phyloP scores from a whole-genome alignment of 805 yeast genomes.

The Kazachstania martiniae region DNA sequence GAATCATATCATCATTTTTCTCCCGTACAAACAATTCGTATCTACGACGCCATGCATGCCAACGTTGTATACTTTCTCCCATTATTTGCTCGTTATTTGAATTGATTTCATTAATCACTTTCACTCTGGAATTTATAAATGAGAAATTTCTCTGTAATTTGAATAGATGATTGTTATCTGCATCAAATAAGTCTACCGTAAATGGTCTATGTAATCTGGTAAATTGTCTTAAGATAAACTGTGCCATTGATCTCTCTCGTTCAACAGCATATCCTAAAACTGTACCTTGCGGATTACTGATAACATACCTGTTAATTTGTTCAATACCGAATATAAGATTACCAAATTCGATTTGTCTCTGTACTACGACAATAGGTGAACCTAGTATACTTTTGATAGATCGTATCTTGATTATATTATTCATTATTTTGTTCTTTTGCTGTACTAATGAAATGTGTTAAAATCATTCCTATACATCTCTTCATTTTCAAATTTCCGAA shows the following conservation, averaged over 20 bases:
- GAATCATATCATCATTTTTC: constrained; percentile 30
- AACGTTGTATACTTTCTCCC: constrained; percentile 84
- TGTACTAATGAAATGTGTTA: constrained; percentile 1
- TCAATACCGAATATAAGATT: constrained; percentile 82
- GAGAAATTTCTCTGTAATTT: constrained; percentile 77
- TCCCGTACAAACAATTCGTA: constrained; percentile 54
- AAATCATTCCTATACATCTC: neutral
- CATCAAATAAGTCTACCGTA: constrained; percentile 59
- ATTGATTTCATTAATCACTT: constrained; percentile 16
- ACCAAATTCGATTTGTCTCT: constrained; percentile 81
- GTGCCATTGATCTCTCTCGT: constrained; percentile 58
- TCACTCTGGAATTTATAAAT: constrained; percentile 79
- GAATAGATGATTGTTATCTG: constrained; percentile 45
- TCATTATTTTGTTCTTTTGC: no score
- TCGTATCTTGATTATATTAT: constrained; percentile 2
- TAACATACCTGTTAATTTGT: constrained; percentile 72
- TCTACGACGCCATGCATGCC: constrained; percentile 90
- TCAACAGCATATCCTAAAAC: constrained; percentile 76
- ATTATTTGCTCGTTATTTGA: constrained; percentile 34
- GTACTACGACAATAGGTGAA: constrained; percentile 80
- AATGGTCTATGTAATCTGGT: constrained; percentile 83
- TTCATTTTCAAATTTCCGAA: neutral
- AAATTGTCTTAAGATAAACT: constrained; percentile 70
- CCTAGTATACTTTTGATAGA: constrained; percentile 33
- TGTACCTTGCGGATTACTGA: constrained; percentile 60